A percentile compares a stretch with the other conserved stretches of the same genome.
phyloP scores from a whole-genome alignment of 2,329 filamentous ascomycete genomes.

The Colletotrichum brevisporum region DNA sequence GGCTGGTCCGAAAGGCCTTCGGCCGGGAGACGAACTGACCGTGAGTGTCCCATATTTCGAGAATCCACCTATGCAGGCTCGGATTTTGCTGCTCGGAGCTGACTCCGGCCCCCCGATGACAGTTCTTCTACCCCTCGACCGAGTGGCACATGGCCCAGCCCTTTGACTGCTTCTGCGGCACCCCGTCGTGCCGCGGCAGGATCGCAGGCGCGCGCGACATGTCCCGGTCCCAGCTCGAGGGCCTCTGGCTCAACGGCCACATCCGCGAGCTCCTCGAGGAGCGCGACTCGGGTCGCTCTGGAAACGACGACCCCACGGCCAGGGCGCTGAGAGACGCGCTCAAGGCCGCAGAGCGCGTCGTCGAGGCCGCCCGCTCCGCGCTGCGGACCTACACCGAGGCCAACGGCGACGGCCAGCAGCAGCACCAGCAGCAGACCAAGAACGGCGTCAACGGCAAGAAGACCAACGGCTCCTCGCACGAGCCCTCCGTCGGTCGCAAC shows the following conservation, averaged over 20 bases:
- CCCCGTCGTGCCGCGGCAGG: constrained; percentile 69
- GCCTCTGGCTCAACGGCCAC: constrained; percentile 74
- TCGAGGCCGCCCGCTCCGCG: constrained; percentile 60
- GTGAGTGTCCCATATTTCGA: constrained; percentile 50
- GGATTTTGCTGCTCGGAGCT: too few relatives aligned
- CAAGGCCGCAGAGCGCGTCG: constrained; percentile 61
- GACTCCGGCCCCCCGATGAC: background rate
- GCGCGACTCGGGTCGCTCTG: constrained; percentile 41
- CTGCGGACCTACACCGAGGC: constrained; percentile 55
- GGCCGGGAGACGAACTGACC: constrained; percentile 70
- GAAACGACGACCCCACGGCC: constrained; percentile 55
- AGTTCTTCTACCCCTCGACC: constrained; percentile 83
- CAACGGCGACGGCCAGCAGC: constrained; percentile 42
- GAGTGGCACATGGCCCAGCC: constrained; percentile 83
- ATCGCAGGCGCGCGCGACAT: constrained; percentile 77
- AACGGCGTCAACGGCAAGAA: constrained; percentile 35
- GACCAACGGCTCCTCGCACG: constrained; percentile 44
- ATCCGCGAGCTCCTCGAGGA: constrained; percentile 70
- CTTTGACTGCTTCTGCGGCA: constrained; percentile 76
- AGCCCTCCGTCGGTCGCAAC: constrained; percentile 42
- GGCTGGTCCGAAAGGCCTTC: constrained; percentile 69
- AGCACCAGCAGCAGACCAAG: constrained; percentile 21
- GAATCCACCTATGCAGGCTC: too few relatives aligned
- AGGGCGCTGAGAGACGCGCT: constrained; percentile 60
- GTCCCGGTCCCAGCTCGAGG: constrained; percentile 65